Conservation (phyloP, 768 basidiomycete species). For the Botryobasidium botryosum region DNA sequence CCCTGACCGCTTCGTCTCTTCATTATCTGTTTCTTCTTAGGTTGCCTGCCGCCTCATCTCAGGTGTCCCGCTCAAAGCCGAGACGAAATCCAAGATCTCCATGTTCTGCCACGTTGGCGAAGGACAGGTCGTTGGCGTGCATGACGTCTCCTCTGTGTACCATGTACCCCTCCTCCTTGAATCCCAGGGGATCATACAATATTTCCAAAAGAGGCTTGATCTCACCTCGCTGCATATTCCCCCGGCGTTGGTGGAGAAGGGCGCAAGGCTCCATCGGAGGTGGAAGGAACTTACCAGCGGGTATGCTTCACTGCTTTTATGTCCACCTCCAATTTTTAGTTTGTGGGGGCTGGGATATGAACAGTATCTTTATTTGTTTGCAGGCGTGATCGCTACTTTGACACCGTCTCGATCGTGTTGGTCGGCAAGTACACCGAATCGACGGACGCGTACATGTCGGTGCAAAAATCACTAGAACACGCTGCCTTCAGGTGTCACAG, state of each 20-base stretch:
- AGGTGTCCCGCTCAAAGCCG: conserved; percentile 58
- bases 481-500: conserved; percentile 84
- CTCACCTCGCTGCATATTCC: conserved; percentile 40
- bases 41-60: conserved; percentile 84
- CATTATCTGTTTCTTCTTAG: conserved; percentile 24
- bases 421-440: conserved; percentile 97
- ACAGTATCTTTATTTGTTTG: not conserved
- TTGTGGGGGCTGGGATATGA: not conserved
- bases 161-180: conserved; percentile 87
- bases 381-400: conserved; percentile 89
- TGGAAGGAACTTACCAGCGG: conserved; percentile 76
- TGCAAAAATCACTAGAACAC: conserved; percentile 91
- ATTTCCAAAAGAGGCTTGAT: conserved; percentile 67
- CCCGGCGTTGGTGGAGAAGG: conserved; percentile 39
- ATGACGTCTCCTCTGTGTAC: conserved; percentile 92
- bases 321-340: not conserved
- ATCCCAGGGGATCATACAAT: conserved; percentile 81
- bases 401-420: conserved; percentile 73
- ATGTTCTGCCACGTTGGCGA: conserved; percentile 97
- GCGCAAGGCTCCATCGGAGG: conserved; percentile 43
- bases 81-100: conserved; percentile 89
- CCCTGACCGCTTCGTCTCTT: not conserved
- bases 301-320: conserved; percentile 27
- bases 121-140: conserved; percentile 79
- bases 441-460: conserved; percentile 97